phyloP scores from a whole-genome alignment of 805 yeast genomes.

The Wickerhamiella azymoides region DNA sequence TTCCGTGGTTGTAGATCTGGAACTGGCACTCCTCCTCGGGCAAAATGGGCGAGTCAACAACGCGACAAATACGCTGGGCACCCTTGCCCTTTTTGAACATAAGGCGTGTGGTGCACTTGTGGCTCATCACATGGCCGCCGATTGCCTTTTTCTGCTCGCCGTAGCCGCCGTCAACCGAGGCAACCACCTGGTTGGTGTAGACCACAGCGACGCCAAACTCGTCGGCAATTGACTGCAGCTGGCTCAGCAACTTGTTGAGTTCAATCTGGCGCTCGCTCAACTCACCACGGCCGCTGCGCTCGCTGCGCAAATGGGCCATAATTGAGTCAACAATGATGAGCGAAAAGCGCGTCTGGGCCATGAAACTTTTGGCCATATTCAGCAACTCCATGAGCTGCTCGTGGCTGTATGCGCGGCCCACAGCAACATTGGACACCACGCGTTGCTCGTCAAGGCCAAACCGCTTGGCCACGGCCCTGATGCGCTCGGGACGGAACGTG shows the following conservation, averaged over 20 bases:
- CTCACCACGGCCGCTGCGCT: slow-evolving; percentile 91
- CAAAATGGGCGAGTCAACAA: slow-evolving; percentile 90
- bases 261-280: slow-evolving; percentile 88
- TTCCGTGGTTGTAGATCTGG: slow-evolving; percentile 93
- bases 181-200: slow-evolving; percentile 91
- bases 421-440: slow-evolving; percentile 93
- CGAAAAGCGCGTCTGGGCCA: slow-evolving; percentile 87
- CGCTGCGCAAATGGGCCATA: slow-evolving; percentile 93
- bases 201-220: slow-evolving; percentile 97
- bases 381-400: slow-evolving; percentile 85
- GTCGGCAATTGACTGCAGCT: slow-evolving; percentile 84
- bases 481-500: slow-evolving; percentile 83
- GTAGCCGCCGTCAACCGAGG: slow-evolving; percentile 88
- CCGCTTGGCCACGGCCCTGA: slow-evolving; percentile 79
- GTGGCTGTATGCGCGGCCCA: slow-evolving; percentile 93
- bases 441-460: slow-evolving; percentile 87
- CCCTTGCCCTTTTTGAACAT: slow-evolving; percentile 83
- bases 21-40: slow-evolving; percentile 93
- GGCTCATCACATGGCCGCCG: slow-evolving; percentile 96
- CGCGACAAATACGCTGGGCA: slow-evolving; percentile 84
- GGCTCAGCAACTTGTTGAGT: slow-evolving; percentile 84
- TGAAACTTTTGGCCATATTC: slow-evolving; percentile 86
- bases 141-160: slow-evolving; percentile 97
- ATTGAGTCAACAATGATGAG: slow-evolving; percentile 89
- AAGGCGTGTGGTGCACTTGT: slow-evolving; percentile 86